Conservation (phyloP, 208 protist species). For the Acanthamoeba lenticulata region DNA sequence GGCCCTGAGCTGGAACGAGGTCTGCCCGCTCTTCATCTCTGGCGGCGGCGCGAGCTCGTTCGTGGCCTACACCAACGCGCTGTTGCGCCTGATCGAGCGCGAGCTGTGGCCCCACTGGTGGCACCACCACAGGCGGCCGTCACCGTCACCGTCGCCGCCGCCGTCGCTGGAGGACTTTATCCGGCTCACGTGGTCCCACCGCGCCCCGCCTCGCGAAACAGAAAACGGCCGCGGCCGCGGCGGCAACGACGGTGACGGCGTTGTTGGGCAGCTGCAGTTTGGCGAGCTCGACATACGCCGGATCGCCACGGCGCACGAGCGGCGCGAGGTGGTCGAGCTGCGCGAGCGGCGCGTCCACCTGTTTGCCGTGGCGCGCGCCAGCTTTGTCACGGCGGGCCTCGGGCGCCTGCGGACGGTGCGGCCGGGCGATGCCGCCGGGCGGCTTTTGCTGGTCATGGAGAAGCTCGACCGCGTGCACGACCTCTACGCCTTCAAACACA, state of each 20-base stretch:
- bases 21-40: not conserved
- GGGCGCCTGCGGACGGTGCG: not conserved
- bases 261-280: not conserved
- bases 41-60: too few species aligned
- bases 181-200: not conserved
- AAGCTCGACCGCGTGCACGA: not conserved
- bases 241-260: too few species aligned
- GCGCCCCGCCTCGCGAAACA: not conserved
- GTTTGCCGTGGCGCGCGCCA: not conserved
- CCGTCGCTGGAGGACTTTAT: not conserved
- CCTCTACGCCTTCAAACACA: not conserved
- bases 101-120: not conserved
- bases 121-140: too few species aligned
- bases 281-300: not conserved
- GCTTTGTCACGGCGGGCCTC: not conserved
- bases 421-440: not conserved
- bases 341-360: not conserved
- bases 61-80: not conserved
- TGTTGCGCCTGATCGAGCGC: not conserved
- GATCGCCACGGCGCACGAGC: not conserved
- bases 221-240: too few species aligned
- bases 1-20: not conserved
- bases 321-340: not conserved
- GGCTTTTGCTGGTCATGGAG: not conserved
- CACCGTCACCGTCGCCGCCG: not conserved